Conservation (phyloP, 2,329 filamentous ascomycete species). For the Diaporthe nobilis region DNA sequence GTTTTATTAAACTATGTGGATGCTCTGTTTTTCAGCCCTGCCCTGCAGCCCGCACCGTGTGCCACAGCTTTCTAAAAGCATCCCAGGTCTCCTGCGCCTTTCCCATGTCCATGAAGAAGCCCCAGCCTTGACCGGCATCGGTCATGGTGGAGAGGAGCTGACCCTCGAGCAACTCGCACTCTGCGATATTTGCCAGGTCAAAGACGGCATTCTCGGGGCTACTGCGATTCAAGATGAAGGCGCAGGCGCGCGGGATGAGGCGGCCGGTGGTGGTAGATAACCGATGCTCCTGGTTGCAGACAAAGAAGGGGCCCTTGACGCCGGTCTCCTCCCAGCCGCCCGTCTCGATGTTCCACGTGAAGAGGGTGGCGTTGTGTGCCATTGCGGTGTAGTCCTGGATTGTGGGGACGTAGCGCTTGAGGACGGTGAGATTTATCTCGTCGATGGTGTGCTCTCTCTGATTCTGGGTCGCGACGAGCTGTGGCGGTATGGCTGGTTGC, state of each 20-base stretch:
- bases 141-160: slow-evolving; percentile 21
- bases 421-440: slow-evolving; percentile 88
- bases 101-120: slow-evolving; percentile 26
- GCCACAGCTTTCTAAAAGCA: slow-evolving; percentile 19
- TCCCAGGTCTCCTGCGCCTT: slow-evolving; percentile 29
- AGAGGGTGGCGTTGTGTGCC: slow-evolving; percentile 88
- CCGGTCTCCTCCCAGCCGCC: slow-evolving; percentile 87
- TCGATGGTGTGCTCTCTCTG: slow-evolving; percentile 77
- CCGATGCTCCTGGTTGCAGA: slow-evolving; percentile 74
- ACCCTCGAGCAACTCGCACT: slow-evolving; percentile 66
- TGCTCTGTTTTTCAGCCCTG: not conserved
- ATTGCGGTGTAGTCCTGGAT: slow-evolving; percentile 82
- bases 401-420: slow-evolving; percentile 84
- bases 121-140: slow-evolving; percentile 2
- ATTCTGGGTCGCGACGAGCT: slow-evolving; percentile 72
- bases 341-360: slow-evolving; percentile 78
- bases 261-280: slow-evolving; percentile 51
- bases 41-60: not conserved
- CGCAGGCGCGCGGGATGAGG: slow-evolving; percentile 62
- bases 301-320: slow-evolving; percentile 89
- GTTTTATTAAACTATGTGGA: not conserved
- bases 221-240: slow-evolving; percentile 81
- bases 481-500: slow-evolving; percentile 52
- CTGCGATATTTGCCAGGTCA: slow-evolving; percentile 70
- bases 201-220: slow-evolving; percentile 79